These are phyloP conservation scores for Oryza meridionalis DNA, from an alignment of 176 grass and related monocot genomes.

Conservation along the genomic window DNA sequence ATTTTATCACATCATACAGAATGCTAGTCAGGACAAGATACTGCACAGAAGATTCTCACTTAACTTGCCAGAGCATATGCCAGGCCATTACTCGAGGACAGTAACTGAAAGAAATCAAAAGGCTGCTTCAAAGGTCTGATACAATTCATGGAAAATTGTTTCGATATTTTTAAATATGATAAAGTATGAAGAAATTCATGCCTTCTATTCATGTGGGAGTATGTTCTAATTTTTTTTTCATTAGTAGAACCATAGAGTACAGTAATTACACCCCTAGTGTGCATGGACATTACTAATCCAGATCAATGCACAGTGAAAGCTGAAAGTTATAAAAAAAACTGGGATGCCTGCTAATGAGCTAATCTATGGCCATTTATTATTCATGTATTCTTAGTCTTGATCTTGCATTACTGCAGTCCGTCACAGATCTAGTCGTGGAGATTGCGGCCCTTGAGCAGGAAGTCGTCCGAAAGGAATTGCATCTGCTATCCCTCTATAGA, in stretches of 20 bases:
- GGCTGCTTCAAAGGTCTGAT: conserved; percentile 48
- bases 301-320: neutral
- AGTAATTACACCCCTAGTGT: neutral
- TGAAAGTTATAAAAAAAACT: conserved; percentile 5
- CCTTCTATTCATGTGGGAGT: neutral
- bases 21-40: conserved; percentile 45
- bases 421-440: conserved; percentile 73
- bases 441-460: conserved; percentile 89
- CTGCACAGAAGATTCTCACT: conserved; percentile 55
- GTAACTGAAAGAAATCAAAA: conserved; percentile 39
- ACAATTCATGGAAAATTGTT: conserved; percentile 12
- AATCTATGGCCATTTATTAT: neutral
- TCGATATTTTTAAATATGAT: neutral
- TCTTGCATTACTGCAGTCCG: conserved; percentile 54
- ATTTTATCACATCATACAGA: conserved; percentile 32
- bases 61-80: conserved; percentile 49
- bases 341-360: neutral
- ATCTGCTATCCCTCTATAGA: conserved; percentile 83
- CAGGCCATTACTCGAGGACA: conserved; percentile 31
- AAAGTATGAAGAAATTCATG: neutral
- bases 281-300: neutral
- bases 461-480: conserved; percentile 74
- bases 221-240: neutral
- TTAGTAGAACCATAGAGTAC: neutral
- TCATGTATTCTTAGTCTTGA: conserved; percentile 41